Base-by-base conservation (phyloP, 805 yeast species). In the Torulaspora maleeae region DNA sequence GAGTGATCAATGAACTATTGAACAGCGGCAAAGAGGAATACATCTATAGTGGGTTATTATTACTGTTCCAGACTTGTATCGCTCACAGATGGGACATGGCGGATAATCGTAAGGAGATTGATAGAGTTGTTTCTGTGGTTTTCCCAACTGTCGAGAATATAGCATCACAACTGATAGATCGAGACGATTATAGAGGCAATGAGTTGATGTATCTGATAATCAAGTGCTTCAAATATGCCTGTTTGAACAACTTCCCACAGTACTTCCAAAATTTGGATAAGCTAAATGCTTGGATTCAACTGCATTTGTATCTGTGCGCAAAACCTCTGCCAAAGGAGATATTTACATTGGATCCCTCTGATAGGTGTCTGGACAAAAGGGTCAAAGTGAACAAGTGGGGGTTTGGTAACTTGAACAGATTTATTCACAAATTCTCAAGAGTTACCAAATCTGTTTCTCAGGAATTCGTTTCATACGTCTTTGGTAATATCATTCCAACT, bases 321-420 rank as follows among this genome's bases (percentile, higher is more conserved):
- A 73, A 76, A 69, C 69, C 69, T 6, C 69, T 80, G 11, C 86
- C 86, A 1, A 53, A 64, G 3, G 77, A 75, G 50, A 75, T 82
- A 1, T 49, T 73, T 53, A 71, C 71, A 8, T 50, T 75, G 2
- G 77, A 76, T 22, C 69, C 73, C 10, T 69, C 74, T 15, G 82
- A 77, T 46, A 72, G 79, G 46, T 58, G 61, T 40, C 61, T 67
- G 32, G 76, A 62, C 53, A 72, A 57, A 56, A 70, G 83, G 76
- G 82, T 72, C 60, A 91, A 80, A 66, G 80, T 79, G 58, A 90
- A 74, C 69, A 93, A 93, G 64, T 91, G 99, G 98, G 81, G 91
- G 4, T 80, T 80, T 54, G 88, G 86, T 32, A 88, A 88, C 61
- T 61, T 90, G 41, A 77, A 76, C 55, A 76, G 91, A 54, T 69